Evolutionary conservation across 192 early-diverging fungal species (phyloP).

Genomic region (Phlyctochytrium bullatum): DNA sequence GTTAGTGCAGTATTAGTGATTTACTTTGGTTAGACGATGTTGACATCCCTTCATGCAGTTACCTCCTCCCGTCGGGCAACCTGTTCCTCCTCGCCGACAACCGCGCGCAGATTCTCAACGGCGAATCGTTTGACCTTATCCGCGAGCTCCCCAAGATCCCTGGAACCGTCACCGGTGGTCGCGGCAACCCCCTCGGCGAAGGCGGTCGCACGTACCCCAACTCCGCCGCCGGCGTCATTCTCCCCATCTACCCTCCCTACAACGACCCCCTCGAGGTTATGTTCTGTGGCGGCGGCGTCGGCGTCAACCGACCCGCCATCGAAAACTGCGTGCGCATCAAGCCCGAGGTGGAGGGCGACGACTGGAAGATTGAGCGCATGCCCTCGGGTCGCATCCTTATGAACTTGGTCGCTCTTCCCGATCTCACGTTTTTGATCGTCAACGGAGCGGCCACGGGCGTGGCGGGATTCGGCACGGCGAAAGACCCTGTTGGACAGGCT

Average conservation of each 20-base stretch:
- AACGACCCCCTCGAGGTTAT: constrained; percentile 54
- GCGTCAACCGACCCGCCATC: constrained; percentile 10
- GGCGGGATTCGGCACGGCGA: constrained; percentile 42
- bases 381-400: constrained; percentile 17
- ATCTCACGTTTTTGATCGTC: constrained; percentile 48
- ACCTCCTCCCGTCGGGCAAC: constrained; percentile 15
- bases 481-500: constrained; percentile 44
- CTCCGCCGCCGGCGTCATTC: constrained; percentile 50
- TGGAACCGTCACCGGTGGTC: no score
- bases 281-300: constrained; percentile 54
- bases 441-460: constrained; percentile 55
- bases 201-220: constrained; percentile 52
- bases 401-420: constrained; percentile 39
- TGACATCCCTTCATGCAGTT: no score
- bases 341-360: constrained; percentile 6
- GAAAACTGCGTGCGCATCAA: constrained; percentile 12
- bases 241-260: constrained; percentile 53
- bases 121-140: constrained; percentile 29
- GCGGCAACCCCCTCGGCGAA: constrained; percentile 11
- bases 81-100: constrained; percentile 11
- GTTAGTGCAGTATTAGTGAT: no score
- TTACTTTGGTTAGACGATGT: no score
- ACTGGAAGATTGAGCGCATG: constrained; percentile 28
- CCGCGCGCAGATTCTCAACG: constrained; percentile 6
- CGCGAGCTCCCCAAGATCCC: constrained; percentile 49